phyloP scores from a whole-genome alignment of 768 basidiomycete species.

The Leccinum barrowsii region DNA sequence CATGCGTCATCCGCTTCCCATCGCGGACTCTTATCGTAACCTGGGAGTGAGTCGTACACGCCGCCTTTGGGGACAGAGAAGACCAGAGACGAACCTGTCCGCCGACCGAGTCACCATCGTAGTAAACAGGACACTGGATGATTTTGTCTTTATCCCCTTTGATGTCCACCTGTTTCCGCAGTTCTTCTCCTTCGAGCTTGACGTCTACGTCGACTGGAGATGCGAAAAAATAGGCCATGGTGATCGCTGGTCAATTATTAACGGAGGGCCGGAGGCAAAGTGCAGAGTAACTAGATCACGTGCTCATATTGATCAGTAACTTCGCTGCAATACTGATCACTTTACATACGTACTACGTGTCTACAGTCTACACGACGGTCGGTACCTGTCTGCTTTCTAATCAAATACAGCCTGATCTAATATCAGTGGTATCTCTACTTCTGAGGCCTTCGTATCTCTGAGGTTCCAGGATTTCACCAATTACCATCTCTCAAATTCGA shows the following conservation, averaged over 20 bases:
- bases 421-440: neutral
- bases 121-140: slow-evolving; percentile 87
- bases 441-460: neutral
- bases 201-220: slow-evolving; percentile 90
- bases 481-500: slow-evolving; percentile 58
- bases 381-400: neutral
- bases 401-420: neutral
- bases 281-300: slow-evolving; percentile 7
- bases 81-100: slow-evolving; percentile 63
- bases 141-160: slow-evolving; percentile 87
- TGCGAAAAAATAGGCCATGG: slow-evolving; percentile 82
- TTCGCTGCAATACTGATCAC: neutral
- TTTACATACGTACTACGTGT: no score
- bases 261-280: neutral
- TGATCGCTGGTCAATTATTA: neutral
- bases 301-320: neutral
- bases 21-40: slow-evolving; percentile 86
- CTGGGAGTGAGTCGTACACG: slow-evolving; percentile 36
- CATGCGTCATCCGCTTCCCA: slow-evolving; percentile 91
- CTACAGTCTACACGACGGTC: neutral
- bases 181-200: slow-evolving; percentile 82
- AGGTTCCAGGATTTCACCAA: neutral
- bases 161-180: slow-evolving; percentile 83
- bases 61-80: neutral
- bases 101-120: slow-evolving; percentile 88